These are phyloP conservation scores for Aspergillus cristatus DNA, from an alignment of 495 filamentous ascomycete species.

Conservation along the genomic window DNA sequence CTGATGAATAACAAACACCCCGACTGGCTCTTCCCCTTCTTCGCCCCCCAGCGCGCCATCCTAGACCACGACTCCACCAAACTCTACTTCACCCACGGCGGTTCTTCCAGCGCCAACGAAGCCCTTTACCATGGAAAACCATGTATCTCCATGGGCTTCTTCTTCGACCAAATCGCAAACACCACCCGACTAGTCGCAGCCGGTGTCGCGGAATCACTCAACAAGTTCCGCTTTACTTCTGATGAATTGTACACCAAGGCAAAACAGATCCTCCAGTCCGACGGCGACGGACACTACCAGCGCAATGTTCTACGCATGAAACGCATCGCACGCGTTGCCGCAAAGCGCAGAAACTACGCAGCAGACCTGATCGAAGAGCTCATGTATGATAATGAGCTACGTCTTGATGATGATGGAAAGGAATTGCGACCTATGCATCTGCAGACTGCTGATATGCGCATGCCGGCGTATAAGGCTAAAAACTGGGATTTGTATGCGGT, in stretches of 20 bases:
- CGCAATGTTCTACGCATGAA: slow-evolving; percentile 20
- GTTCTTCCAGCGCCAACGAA: slow-evolving; percentile 27
- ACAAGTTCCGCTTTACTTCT: slow-evolving; percentile 23
- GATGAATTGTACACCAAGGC: slow-evolving; percentile 17
- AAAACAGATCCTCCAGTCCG: slow-evolving; percentile 10
- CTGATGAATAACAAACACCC: slow-evolving; percentile 16
- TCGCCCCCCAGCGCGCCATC: slow-evolving; percentile 25
- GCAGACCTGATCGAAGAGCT: slow-evolving; percentile 32
- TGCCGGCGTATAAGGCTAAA: slow-evolving; percentile 22
- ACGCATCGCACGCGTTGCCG: slow-evolving; percentile 23
- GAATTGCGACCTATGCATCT: slow-evolving; percentile 25
- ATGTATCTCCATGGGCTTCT: slow-evolving; percentile 23
- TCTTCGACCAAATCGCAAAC: slow-evolving; percentile 27
- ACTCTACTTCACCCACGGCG: slow-evolving; percentile 28
- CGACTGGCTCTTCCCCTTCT: slow-evolving; percentile 15
- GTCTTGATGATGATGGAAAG: slow-evolving; percentile 9
- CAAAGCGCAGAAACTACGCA: slow-evolving; percentile 23
- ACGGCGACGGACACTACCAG: slow-evolving; percentile 9
- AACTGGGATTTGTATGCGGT: slow-evolving; percentile 21
- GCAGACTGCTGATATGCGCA: slow-evolving; percentile 32
- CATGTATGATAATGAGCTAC: slow-evolving; percentile 24
- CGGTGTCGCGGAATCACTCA: slow-evolving; percentile 18
- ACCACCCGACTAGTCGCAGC: slow-evolving; percentile 18
- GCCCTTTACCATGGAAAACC: slow-evolving; percentile 25
- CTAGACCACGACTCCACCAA: slow-evolving; percentile 17